A percentile compares a stretch with the other conserved stretches of the same genome.
phyloP scores from a whole-genome alignment of 1,139 yeast genomes.

The Debaryomyces sp. region DNA sequence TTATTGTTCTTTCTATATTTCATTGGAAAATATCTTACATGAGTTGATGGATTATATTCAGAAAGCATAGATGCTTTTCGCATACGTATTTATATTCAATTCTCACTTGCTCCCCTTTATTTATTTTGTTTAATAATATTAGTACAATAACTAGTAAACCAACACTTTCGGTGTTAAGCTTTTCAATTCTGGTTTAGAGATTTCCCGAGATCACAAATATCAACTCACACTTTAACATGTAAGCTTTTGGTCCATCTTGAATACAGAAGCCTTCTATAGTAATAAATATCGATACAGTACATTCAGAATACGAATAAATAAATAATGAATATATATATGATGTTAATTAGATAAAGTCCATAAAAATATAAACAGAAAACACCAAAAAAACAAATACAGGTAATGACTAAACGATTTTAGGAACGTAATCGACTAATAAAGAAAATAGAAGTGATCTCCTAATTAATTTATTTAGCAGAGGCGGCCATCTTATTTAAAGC shows the following conservation, averaged over 20 bases:
- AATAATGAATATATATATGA: conserved; percentile 7
- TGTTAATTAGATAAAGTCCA: conserved; percentile 3
- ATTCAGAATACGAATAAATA: conserved; percentile 2
- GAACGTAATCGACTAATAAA: conserved; percentile 2
- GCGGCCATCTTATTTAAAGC: conserved; percentile 98
- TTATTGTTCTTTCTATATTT: conserved; percentile 48
- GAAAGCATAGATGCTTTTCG: conserved; percentile 6
- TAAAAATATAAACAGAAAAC: conserved; percentile 4
- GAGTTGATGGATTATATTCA: conserved; percentile 43
- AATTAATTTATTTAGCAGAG: conserved; percentile 11
- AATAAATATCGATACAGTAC: background rate
- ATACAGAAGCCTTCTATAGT: background rate
- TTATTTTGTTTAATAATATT: background rate
- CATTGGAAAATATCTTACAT: conserved; percentile 44
- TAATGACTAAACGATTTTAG: background rate
- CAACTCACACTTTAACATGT: background rate
- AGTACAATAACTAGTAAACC: background rate
- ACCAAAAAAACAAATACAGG: conserved; percentile 4
- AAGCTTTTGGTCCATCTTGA: no score
- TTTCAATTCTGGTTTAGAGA: background rate
- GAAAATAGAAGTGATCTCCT: conserved; percentile 2
- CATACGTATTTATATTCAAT: background rate
- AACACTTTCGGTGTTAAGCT: background rate
- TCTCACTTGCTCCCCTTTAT: background rate
- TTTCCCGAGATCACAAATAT: background rate